A percentile compares a stretch with the other conserved stretches of the same genome.
These are phyloP conservation scores for Mycena amicta DNA, from an alignment of 768 basidiomycete species.

Conservation along the genomic window DNA sequence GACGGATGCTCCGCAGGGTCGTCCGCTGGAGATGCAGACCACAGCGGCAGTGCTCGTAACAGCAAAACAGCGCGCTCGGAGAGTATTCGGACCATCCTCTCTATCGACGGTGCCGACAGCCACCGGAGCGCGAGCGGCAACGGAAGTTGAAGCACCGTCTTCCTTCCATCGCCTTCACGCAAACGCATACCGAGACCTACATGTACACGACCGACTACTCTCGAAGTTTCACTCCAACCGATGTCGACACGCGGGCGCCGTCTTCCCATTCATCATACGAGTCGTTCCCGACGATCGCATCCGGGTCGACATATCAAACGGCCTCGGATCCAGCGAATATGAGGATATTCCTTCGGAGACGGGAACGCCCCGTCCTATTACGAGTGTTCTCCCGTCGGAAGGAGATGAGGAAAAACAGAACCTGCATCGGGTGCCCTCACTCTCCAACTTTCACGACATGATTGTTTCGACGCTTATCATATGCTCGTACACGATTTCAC, in stretches of 20 bases:
- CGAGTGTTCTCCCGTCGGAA: constrained; percentile 34
- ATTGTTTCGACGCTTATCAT: too few relatives aligned
- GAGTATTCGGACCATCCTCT: constrained; percentile 71
- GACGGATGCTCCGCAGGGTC: too few relatives aligned
- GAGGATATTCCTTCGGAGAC: constrained; percentile 45
- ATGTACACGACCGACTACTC: constrained; percentile 4
- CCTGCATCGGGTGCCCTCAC: constrained; percentile 20
- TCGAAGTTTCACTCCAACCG: neutral
- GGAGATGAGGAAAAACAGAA: constrained; percentile 22
- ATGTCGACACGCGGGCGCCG: constrained; percentile 31
- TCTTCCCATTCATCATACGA: constrained; percentile 53
- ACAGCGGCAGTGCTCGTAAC: constrained; percentile 1
- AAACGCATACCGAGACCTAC: neutral
- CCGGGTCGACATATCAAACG: constrained; percentile 44
- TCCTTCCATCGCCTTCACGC: constrained; percentile 58
- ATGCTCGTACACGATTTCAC: too few relatives aligned
- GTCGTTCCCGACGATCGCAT: constrained; percentile 64
- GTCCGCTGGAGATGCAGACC: constrained; percentile 29
- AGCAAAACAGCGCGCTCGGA: constrained; percentile 29
- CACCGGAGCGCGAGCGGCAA: constrained; percentile 47
- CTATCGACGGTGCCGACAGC: constrained; percentile 50
- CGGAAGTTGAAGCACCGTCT: constrained; percentile 73
- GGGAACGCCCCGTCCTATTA: constrained; percentile 44
- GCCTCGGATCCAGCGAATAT: constrained; percentile 34
- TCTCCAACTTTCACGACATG: too few relatives aligned